phyloP scores from a whole-genome alignment of 495 filamentous ascomycete genomes.

The Daldinia caldariorum region DNA sequence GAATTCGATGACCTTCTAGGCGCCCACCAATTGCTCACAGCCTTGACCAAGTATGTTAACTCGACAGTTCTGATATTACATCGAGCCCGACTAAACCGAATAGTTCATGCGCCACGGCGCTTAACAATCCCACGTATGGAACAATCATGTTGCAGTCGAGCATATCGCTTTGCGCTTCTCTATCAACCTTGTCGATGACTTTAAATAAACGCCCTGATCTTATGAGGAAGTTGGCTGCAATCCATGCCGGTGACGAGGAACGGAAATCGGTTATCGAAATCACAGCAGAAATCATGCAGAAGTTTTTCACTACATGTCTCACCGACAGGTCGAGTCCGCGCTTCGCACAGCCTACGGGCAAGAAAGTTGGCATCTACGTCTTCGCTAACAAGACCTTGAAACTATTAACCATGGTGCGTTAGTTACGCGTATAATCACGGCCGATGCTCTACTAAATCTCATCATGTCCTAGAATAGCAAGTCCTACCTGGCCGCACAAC shows the following conservation, averaged over 20 bases:
- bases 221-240: conserved; percentile 62
- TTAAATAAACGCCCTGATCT: conserved; percentile 80
- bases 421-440: not conserved
- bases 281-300: conserved; percentile 85
- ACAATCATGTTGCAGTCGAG: conserved; percentile 79
- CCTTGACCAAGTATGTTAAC: conserved; percentile 70
- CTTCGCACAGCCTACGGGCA: conserved; percentile 74
- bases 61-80: not conserved
- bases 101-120: conserved; percentile 80
- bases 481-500: conserved; percentile 75
- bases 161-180: conserved; percentile 76
- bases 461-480: conserved; percentile 62
- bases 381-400: conserved; percentile 93
- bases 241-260: conserved; percentile 62
- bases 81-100: conserved; percentile 19
- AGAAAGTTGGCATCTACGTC: conserved; percentile 85
- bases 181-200: conserved; percentile 82
- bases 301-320: conserved; percentile 90
- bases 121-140: conserved; percentile 80
- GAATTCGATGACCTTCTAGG: conserved; percentile 76
- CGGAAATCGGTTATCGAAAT: conserved; percentile 80
- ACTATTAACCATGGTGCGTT: conserved; percentile 79
- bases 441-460: conserved; percentile 17
- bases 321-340: conserved; percentile 77
- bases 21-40: conserved; percentile 77